phyloP scores from a whole-genome alignment of 176 grass and related monocot genomes.

The Triticum turgidum region DNA sequence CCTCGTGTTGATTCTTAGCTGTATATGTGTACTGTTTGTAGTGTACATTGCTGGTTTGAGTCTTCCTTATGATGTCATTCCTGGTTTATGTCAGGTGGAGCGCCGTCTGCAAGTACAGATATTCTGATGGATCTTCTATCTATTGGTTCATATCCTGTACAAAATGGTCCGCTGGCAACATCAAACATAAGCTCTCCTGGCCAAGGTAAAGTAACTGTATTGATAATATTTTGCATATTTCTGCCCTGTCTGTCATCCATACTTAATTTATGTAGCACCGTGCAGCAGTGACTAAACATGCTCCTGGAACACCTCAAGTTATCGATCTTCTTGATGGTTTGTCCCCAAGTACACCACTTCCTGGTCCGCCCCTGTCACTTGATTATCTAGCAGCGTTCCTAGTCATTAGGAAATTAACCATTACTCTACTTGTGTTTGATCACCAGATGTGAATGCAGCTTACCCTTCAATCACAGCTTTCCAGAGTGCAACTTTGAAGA shows the following conservation, averaged over 20 bases:
- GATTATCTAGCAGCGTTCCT: slow-evolving; percentile 7
- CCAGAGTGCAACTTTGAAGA: slow-evolving; percentile 81
- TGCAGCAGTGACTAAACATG: slow-evolving; percentile 51
- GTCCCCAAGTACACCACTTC: slow-evolving; percentile 54
- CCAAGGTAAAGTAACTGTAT: slow-evolving; percentile 51
- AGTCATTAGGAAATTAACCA: slow-evolving; percentile 7
- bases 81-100: slow-evolving; percentile 36
- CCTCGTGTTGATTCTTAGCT: slow-evolving; percentile 4
- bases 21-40: background rate
- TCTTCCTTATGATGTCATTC: slow-evolving; percentile 36
- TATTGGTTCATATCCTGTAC: slow-evolving; percentile 79
- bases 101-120: slow-evolving; percentile 59
- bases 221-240: slow-evolving; percentile 27
- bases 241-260: background rate
- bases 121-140: slow-evolving; percentile 94
- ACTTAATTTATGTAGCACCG: slow-evolving; percentile 24
- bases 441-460: slow-evolving; percentile 43
- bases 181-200: slow-evolving; percentile 39
- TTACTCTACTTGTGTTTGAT: slow-evolving; percentile 30
- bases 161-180: slow-evolving; percentile 56
- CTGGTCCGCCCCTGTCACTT: slow-evolving; percentile 47
- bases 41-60: background rate
- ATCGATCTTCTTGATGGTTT: slow-evolving; percentile 89
- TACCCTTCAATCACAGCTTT: slow-evolving; percentile 79
- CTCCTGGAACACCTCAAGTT: slow-evolving; percentile 52